Conservation (phyloP, 148 eudicot species). For the Rhododendron simsii region DNA sequence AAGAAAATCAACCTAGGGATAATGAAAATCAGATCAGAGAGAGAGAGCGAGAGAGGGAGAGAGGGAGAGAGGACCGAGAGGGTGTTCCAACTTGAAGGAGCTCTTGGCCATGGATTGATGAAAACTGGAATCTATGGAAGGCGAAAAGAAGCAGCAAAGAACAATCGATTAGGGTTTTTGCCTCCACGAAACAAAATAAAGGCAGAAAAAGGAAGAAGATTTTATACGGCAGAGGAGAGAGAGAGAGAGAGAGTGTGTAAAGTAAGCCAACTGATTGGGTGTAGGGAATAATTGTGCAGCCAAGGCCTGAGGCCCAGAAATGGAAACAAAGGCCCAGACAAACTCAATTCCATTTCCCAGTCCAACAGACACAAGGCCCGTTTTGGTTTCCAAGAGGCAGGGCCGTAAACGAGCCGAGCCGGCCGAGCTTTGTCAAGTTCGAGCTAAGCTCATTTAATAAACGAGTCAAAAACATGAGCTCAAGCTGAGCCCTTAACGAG, state of each 20-base stretch:
- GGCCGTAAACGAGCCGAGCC: too few relatives aligned
- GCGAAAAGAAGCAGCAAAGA: neutral
- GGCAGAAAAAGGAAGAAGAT: neutral
- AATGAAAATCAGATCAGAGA: neutral
- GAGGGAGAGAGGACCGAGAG: slow-evolving; percentile 48
- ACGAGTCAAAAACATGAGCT: too few relatives aligned
- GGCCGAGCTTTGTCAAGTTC: rapidly evolving
- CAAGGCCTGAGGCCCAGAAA: neutral
- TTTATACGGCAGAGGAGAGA: neutral
- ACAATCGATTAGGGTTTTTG: neutral
- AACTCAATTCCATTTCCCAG: neutral
- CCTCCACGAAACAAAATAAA: neutral
- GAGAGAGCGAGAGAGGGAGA: neutral
- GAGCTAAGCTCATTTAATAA: too few relatives aligned
- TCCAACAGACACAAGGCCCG: neutral
- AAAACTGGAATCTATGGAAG: neutral
- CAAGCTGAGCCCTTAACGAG: too few relatives aligned
- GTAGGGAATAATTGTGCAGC: neutral
- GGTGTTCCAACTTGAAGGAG: slow-evolving; percentile 80
- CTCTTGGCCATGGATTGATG: slow-evolving; percentile 56
- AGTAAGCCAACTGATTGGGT: neutral
- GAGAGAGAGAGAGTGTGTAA: neutral
- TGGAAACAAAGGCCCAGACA: neutral
- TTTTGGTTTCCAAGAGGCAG: neutral
- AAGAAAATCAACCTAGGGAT: neutral